phyloP scores from a whole-genome alignment of 202 grass and related monocot genomes.

The Bolboschoenoplectus hybrid region DNA sequence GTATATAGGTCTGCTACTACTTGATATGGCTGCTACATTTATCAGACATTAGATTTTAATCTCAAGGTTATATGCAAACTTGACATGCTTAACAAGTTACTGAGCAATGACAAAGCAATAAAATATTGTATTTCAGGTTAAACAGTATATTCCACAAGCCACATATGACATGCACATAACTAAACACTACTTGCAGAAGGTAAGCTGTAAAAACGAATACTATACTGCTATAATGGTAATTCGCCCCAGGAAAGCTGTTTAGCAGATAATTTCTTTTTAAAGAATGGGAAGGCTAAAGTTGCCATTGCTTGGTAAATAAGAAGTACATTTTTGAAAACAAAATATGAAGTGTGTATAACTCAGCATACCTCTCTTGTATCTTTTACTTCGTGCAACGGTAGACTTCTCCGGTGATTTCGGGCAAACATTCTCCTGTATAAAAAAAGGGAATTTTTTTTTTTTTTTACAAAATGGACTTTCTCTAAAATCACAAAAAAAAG shows the following conservation, averaged over 20 bases:
- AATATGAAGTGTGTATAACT: background rate
- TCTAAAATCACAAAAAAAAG: background rate
- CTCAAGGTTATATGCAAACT: background rate
- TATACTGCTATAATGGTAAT: background rate
- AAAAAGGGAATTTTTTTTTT: background rate
- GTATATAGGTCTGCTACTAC: background rate
- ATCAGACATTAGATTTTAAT: background rate
- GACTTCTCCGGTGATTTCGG: conserved; percentile 93
- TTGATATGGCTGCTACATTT: background rate
- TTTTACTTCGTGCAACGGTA: conserved; percentile 61
- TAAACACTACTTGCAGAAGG: background rate
- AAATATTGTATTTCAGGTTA: background rate
- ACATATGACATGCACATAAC: background rate
- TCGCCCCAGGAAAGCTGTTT: background rate
- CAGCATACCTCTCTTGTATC: conserved; percentile 63
- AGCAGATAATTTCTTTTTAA: background rate
- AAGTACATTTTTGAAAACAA: background rate
- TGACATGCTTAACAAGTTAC: background rate
- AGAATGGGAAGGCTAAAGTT: background rate
- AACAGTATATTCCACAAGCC: background rate
- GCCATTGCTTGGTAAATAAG: background rate
- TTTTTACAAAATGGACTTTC: background rate
- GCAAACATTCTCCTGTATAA: conserved; percentile 74
- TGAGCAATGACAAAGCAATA: no score
- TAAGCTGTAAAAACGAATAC: background rate